Base-by-base conservation (phyloP, 2,329 filamentous ascomycete species). In the Penicillium sp. region DNA sequence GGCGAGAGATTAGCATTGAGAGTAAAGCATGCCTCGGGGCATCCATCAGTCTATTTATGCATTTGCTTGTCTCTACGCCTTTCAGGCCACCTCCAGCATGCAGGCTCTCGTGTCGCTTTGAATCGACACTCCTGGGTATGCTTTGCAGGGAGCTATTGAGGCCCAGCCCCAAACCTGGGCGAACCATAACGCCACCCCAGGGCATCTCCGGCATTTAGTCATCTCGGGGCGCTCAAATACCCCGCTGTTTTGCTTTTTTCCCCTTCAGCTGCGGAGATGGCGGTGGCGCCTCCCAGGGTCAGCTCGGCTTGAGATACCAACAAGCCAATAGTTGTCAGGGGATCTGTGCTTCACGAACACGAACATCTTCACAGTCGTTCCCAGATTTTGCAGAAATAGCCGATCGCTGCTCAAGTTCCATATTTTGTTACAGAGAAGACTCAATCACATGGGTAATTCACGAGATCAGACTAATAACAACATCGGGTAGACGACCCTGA, bases 221-320 rank as follows among this genome's bases (percentile, higher is more conserved):
- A 13, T 27, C 13, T 17, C 9, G 10, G 34, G 20, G 23, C 8
- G 21, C 23, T 40, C 37, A 27, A 20, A 18, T 24, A 21, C 21
- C 37, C 37, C 37, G 37, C 21, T 17, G 26, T 17, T 42, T 30
- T 29, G 15, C 15, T 27, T 29, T 12, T 27, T 40, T 20, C 29
- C n/a, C n/a, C 39, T 42, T 42, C 39, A 42, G 39, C 39, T 42
- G 23, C n/a, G 13, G n/a, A 29, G 37, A 12, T 17, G 12, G 36
- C n/a, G 36, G 13, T 17, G 5, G 12, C 13, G 36, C 20, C n/a
- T 39, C 21, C 4, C 20, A 23, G n/a, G 17, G 34, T 37, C 18
- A 32, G 29, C 29, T 27, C 23, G 21, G 37, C 23, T 27, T 10
- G 23, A 27, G 20, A 27, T 7, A 8, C 15, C 9, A 29, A 3